Base-by-base conservation (phyloP, 2,329 filamentous ascomycete species). In the Ascochyta lentis region DNA sequence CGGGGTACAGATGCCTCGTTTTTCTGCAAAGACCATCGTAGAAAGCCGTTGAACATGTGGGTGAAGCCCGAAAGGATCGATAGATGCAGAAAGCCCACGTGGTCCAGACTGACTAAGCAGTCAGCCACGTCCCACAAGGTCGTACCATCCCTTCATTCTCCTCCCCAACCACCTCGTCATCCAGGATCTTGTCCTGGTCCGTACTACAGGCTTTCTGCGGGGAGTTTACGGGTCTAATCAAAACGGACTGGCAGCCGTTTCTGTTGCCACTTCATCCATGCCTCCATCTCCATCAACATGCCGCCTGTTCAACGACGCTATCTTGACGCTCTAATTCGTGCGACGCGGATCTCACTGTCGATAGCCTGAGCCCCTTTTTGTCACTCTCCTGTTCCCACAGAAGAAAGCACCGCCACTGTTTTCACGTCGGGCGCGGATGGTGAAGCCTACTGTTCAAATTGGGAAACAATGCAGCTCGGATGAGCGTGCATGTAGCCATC, bases 161-260 rank as follows among this genome's bases (percentile, higher is more conserved):
- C 47, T 42, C 40, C 54, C 60, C 63, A 67, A 66, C 63, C 60
- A 68, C 62, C 52, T 54, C 60, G 43, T 50, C 19, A 39, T 49
- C 53, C 51, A 55, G 58, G 50, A 58, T 57, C 34, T 54, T 54
- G 60, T 58, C 57, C 52, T 58, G 46, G 54, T 35, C 42, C 55
- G 66, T 69, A 60, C 53, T 39, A 69, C 65, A 35, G 46, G 5
- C 12, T 16, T 35, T 52, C 56, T 68, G 61, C 55, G 56, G 59
- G 50, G 47, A 52, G 49, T 58, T 42, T 49, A 61, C 49, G 50
- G 54, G 54, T 55, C 55, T 56, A 56, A 53, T 58, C 50, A 59
- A 52, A 55, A 52, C 24, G 54, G 64, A 64, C 64, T 68, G 64
- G 68, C 66, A 64, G 59, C 58, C 58, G 60, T 64, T 64, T 41